phyloP scores from a whole-genome alignment of 2,329 filamentous ascomycete genomes.

The Aspergillus ochraceoroseus region DNA sequence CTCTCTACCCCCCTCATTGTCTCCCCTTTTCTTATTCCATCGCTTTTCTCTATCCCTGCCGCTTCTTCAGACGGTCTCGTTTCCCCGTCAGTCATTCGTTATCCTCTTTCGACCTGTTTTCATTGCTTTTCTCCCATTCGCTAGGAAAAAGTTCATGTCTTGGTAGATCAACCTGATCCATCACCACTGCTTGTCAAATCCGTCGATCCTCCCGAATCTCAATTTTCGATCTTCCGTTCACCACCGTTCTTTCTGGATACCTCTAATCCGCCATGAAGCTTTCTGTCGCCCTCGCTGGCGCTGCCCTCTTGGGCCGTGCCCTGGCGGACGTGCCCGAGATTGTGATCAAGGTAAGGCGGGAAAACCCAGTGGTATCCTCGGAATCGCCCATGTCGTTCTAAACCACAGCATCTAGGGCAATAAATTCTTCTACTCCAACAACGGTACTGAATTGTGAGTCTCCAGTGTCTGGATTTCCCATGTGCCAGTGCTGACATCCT shows the following conservation, averaged over 20 bases:
- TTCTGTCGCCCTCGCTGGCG: conserved; percentile 48
- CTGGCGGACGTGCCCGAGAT: conserved; percentile 53
- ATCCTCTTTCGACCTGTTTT: conserved; percentile 9
- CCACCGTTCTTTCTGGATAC: conserved; percentile 11
- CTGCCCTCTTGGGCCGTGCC: conserved; percentile 49
- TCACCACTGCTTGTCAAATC: conserved; percentile 10
- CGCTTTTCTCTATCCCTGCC: conserved; percentile 11
- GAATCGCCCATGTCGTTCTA: too few relatives aligned
- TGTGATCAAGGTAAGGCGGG: conserved; percentile 57
- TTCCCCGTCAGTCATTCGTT: conserved; percentile 25
- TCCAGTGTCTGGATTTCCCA: neutral
- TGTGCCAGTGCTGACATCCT: neutral
- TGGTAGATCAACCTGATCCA: conserved; percentile 16
- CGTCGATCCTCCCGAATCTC: conserved; percentile 10
- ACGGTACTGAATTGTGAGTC: conserved; percentile 65
- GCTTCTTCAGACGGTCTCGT: conserved; percentile 17
- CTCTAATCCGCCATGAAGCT: conserved; percentile 50
- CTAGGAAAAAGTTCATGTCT: conserved; percentile 12
- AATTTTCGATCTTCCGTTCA: conserved; percentile 8
- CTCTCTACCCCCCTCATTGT: conserved; percentile 10
- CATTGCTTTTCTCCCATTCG: conserved; percentile 4
- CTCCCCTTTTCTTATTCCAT: conserved; percentile 13
- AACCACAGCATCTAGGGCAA: conserved; percentile 51
- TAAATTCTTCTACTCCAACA: conserved; percentile 87
- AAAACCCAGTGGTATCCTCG: too few relatives aligned